Evolutionary conservation across 306 rosid genomes (phyloP).

Genomic region (Prunus padus): DNA sequence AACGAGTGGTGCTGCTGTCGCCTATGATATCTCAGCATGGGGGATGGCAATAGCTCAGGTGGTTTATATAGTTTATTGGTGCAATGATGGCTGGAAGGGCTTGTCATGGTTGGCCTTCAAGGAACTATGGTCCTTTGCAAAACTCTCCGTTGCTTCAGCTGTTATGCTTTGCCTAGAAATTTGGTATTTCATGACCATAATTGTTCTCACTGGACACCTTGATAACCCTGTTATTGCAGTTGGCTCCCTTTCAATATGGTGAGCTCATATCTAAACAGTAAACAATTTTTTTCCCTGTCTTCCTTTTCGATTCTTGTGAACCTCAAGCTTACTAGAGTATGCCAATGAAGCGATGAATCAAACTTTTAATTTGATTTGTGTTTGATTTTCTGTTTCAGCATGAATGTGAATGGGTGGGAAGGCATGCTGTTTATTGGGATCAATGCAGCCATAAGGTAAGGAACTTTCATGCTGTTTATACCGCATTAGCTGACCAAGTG

Average conservation of each 20-base stretch:
- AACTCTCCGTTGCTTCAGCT: conserved; percentile 85
- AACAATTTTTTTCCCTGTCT: background rate
- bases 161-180: conserved; percentile 92
- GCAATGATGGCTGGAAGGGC: conserved; percentile 82
- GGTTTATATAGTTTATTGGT: conserved; percentile 73
- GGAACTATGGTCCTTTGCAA: conserved; percentile 81
- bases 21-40: conserved; percentile 74
- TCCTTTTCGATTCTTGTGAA: background rate
- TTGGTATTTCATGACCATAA: conserved; percentile 97
- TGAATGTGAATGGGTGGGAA: conserved; percentile 97
- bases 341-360: background rate
- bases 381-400: conserved; percentile 48
- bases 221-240: conserved; percentile 85
- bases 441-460: conserved; percentile 92
- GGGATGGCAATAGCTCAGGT: conserved; percentile 66
- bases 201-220: conserved; percentile 94
- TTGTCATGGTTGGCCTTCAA: conserved; percentile 80
- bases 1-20: conserved; percentile 75
- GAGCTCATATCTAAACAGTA: conserved; percentile 9
- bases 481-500: background rate
- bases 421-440: conserved; percentile 95
- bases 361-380: background rate
- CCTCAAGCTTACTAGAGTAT: no score
- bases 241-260: conserved; percentile 98
- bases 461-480: background rate